Evolutionary conservation across 2,329 filamentous ascomycete genomes (phyloP).

Genomic region (Fusarium robinianum): DNA sequence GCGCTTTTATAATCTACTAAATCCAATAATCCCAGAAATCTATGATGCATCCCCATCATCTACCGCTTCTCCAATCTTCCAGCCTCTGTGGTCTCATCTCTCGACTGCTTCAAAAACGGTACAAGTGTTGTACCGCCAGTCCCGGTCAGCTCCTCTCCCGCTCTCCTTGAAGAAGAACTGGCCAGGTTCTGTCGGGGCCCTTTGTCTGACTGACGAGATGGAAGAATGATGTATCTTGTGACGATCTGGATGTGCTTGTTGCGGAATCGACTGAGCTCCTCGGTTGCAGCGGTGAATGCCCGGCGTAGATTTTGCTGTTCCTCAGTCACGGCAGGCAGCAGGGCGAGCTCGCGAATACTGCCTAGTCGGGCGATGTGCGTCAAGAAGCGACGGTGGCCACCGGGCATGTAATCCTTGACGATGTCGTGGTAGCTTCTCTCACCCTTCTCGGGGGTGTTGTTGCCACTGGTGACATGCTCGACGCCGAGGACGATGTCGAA

Average conservation of each 20-base stretch:
- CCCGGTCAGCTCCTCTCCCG: constrained; percentile 65
- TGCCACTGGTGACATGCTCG: constrained; percentile 64
- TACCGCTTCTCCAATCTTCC: constrained; percentile 37
- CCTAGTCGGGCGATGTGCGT: constrained; percentile 69
- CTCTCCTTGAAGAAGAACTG: constrained; percentile 47
- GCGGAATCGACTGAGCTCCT: constrained; percentile 74
- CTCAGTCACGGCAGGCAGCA: constrained; percentile 55
- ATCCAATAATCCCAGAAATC: background rate
- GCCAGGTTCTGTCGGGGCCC: constrained; percentile 48
- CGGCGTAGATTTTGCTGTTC: constrained; percentile 51
- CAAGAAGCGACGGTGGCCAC: constrained; percentile 78
- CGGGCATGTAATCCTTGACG: constrained; percentile 90
- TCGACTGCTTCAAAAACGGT: constrained; percentile 84
- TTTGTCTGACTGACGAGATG: constrained; percentile 55
- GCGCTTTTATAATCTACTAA: no score
- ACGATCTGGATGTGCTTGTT: constrained; percentile 91
- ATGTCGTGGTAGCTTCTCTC: constrained; percentile 58
- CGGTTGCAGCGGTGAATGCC: constrained; percentile 72
- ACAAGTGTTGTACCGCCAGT: constrained; percentile 88
- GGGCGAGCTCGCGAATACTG: constrained; percentile 74
- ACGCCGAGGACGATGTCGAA: constrained; percentile 87
- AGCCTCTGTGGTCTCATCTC: constrained; percentile 73
- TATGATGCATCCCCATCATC: background rate
- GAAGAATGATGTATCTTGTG: constrained; percentile 85
- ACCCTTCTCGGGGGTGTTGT: constrained; percentile 29